Evolutionary conservation across 169 alveolate genomes (phyloP).

Genomic region (Babesia ovata): DNA sequence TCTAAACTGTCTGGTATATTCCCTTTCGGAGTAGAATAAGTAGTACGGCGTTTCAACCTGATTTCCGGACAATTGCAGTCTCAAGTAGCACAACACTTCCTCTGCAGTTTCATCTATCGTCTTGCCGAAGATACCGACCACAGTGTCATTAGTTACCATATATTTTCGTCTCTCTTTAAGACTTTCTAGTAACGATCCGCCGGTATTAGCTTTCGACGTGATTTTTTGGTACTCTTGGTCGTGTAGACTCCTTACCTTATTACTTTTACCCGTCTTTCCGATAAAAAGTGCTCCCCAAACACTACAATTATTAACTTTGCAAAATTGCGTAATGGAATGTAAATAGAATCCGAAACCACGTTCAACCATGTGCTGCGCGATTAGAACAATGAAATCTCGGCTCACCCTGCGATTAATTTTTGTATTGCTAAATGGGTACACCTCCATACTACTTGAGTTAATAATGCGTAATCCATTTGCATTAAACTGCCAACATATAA

Average conservation of each 20-base stretch:
- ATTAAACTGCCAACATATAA: constrained; percentile 9
- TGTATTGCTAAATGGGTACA: constrained; percentile 48
- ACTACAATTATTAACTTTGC: constrained; percentile 42
- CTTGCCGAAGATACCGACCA: constrained; percentile 42
- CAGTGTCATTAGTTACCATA: neutral
- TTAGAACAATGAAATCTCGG: constrained; percentile 45
- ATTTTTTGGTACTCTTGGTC: constrained; percentile 15
- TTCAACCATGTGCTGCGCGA: constrained; percentile 54
- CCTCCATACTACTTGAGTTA: constrained; percentile 12
- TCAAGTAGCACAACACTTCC: constrained; percentile 40
- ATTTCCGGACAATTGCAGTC: constrained; percentile 24
- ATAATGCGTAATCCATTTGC: constrained; percentile 5
- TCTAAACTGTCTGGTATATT: constrained; percentile 33
- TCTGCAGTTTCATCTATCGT: constrained; percentile 47
- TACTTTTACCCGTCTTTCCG: constrained; percentile 8
- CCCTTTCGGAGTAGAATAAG: constrained; percentile 40
- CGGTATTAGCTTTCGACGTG: neutral
- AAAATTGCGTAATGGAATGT: constrained; percentile 33
- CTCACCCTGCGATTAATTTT: constrained; percentile 37
- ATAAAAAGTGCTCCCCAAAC: constrained; percentile 59
- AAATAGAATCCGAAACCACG: constrained; percentile 49
- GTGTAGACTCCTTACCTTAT: constrained; percentile 8
- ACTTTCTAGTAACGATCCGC: neutral
- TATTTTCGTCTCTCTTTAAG: constrained; percentile 42
- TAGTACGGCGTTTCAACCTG: constrained; percentile 61